A percentile compares a stretch with the other conserved stretches of the same genome.
Evolutionary conservation across 2,329 filamentous ascomycete genomes (phyloP).

Genomic region (Raffaelea ambrosiae): DNA sequence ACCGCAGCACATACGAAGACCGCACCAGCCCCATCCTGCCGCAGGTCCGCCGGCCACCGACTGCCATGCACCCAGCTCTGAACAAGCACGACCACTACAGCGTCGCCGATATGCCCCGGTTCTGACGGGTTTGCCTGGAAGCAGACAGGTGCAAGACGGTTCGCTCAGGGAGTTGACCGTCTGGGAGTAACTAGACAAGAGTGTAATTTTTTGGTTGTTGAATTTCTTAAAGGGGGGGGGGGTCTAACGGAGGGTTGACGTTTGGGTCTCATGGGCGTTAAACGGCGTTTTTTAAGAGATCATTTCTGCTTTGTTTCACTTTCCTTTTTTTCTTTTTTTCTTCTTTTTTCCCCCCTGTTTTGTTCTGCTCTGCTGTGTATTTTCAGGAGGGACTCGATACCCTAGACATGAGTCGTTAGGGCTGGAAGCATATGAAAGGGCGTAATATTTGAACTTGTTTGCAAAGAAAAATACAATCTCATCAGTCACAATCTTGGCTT

Average conservation of each 20-base stretch:
- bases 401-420: no score
- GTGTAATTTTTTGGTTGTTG: not conserved
- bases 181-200: not conserved
- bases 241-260: no score
- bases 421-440: no score
- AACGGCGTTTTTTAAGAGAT: not conserved
- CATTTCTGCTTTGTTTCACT: not conserved
- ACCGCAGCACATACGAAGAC: conserved; percentile 17
- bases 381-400: not conserved
- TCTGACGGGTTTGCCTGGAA: conserved; percentile 24
- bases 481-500: no score
- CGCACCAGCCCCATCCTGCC: conserved; percentile 49
- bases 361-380: not conserved
- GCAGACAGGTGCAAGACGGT: not conserved
- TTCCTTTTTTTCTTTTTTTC: not conserved
- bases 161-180: not conserved
- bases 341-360: not conserved
- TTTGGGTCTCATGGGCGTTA: not conserved
- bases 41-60: conserved; percentile 45
- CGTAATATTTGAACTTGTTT: no score
- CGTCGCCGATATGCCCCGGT: conserved; percentile 38
- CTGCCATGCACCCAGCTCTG: conserved; percentile 48
- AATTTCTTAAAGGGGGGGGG: no score
- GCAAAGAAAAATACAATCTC: no score
- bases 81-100: conserved; percentile 20